Conservation (phyloP, 208 protist species). For the Endotrypanum monterogeii region DNA sequence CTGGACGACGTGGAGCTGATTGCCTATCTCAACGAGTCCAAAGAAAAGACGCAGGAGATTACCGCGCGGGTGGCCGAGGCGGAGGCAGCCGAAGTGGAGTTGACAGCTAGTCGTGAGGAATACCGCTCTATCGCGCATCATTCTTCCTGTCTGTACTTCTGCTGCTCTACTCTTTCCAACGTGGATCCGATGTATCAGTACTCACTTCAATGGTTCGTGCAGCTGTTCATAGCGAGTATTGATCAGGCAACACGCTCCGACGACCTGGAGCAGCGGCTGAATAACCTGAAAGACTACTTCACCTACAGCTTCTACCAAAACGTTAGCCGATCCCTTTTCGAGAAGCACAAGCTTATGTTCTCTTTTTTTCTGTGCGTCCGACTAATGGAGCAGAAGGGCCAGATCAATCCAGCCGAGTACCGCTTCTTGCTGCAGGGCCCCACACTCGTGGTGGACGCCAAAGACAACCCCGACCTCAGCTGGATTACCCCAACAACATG, state of each 20-base stretch:
- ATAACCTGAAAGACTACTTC: slow-evolving; percentile 94
- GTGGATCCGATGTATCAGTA: slow-evolving; percentile 98
- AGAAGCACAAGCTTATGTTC: slow-evolving; percentile 96
- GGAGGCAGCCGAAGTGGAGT: slow-evolving; percentile 96
- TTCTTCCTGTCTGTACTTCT: slow-evolving; percentile 97
- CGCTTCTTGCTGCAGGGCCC: slow-evolving; percentile 93
- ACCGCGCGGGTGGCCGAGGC: slow-evolving; percentile 94
- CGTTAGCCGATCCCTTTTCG: slow-evolving; percentile 95
- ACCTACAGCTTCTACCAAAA: slow-evolving; percentile 97
- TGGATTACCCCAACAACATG: slow-evolving; percentile 96
- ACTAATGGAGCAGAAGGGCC: slow-evolving; percentile 74
- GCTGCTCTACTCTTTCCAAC: slow-evolving; percentile 94
- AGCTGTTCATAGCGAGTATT: slow-evolving; percentile 94
- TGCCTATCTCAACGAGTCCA: slow-evolving; percentile 95
- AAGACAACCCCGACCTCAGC: slow-evolving; percentile 79
- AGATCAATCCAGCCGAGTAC: slow-evolving; percentile 83
- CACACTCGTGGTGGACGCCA: slow-evolving; percentile 69
- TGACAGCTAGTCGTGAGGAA: slow-evolving; percentile 95
- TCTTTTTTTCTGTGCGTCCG: slow-evolving; percentile 94
- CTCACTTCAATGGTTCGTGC: slow-evolving; percentile 97
- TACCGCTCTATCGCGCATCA: slow-evolving; percentile 96
- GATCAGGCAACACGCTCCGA: slow-evolving; percentile 84
- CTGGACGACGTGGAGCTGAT: slow-evolving; percentile 98
- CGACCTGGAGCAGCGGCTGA: slow-evolving; percentile 80
- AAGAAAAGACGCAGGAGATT: slow-evolving; percentile 94